phyloP scores from a whole-genome alignment of 2,329 filamentous ascomycete genomes.

The Pseudogymnoascus sp. region DNA sequence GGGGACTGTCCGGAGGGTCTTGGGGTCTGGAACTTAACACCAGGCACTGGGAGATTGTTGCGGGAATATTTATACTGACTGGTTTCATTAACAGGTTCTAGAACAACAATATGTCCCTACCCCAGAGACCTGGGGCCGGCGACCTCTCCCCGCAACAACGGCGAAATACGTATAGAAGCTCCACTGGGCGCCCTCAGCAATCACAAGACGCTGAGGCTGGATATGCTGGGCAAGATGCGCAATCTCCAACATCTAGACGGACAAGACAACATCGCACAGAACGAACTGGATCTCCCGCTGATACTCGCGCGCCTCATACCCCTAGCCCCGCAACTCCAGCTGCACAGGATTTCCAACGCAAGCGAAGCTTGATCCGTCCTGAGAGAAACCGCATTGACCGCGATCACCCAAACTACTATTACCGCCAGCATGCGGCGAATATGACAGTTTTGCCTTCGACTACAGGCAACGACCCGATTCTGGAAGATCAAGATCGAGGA shows the following conservation, averaged over 20 bases:
- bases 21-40: background rate
- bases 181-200: conserved; percentile 57
- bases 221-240: conserved; percentile 19
- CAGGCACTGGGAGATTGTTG: background rate
- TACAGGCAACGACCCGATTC: conserved; percentile 82
- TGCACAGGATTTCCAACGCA: conserved; percentile 49
- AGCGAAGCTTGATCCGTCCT: conserved; percentile 81
- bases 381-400: conserved; percentile 79
- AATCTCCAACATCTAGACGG: conserved; percentile 4
- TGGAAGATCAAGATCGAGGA: conserved; percentile 70
- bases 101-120: conserved; percentile 46
- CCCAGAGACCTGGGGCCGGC: conserved; percentile 56
- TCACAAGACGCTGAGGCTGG: conserved; percentile 66
- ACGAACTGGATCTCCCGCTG: conserved; percentile 37
- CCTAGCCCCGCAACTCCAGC: conserved; percentile 22
- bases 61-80: background rate
- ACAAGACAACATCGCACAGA: conserved; percentile 9
- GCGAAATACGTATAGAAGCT: conserved; percentile 58
- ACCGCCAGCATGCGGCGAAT: conserved; percentile 86
- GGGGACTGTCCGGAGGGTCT: background rate
- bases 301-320: conserved; percentile 16
- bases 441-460: conserved; percentile 87
- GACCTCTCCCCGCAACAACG: conserved; percentile 52
- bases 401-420: conserved; percentile 92
- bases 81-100: background rate